Percentiles rank a stretch among this genome's conserved stretches.
Evolutionary conservation across 2,329 filamentous ascomycete genomes (phyloP).

Genomic region (Trichoderma hamatum): DNA sequence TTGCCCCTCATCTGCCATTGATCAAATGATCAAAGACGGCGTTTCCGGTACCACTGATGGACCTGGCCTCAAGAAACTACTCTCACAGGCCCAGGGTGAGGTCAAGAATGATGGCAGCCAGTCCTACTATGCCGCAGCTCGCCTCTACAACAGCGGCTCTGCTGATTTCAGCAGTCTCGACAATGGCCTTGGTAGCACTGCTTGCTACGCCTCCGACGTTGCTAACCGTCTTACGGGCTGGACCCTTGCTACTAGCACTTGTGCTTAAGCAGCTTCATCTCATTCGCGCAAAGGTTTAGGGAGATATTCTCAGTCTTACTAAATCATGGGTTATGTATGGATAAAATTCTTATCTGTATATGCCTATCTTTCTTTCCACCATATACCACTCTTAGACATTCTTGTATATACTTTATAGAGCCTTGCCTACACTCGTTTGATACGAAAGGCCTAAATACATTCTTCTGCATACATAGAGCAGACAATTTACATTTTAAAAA

Average conservation of each 20-base stretch:
- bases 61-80: constrained; percentile 42
- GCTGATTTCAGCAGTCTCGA: constrained; percentile 33
- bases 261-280: constrained; percentile 1
- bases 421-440: constrained; percentile 19
- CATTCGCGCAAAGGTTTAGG: not conserved
- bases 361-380: not conserved
- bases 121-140: constrained; percentile 31
- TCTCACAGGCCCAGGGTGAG: constrained; percentile 1
- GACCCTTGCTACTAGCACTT: constrained; percentile 30
- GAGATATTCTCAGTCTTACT: not conserved
- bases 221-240: constrained; percentile 34
- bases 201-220: constrained; percentile 33
- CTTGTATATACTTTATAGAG: not conserved
- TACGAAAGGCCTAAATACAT: constrained; percentile 15
- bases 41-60: constrained; percentile 45
- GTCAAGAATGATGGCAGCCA: constrained; percentile 19
- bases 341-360: not conserved
- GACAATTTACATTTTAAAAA: not conserved
- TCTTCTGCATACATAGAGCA: not conserved
- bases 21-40: constrained; percentile 47
- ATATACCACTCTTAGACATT: not conserved
- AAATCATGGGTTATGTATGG: not conserved
- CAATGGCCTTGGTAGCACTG: constrained; percentile 29
- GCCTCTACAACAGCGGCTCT: constrained; percentile 34
- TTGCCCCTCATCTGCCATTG: constrained; percentile 35